These are phyloP conservation scores for Cladosporium sp. DNA, from an alignment of 2,329 filamentous ascomycete genomes.

Conservation along the genomic window DNA sequence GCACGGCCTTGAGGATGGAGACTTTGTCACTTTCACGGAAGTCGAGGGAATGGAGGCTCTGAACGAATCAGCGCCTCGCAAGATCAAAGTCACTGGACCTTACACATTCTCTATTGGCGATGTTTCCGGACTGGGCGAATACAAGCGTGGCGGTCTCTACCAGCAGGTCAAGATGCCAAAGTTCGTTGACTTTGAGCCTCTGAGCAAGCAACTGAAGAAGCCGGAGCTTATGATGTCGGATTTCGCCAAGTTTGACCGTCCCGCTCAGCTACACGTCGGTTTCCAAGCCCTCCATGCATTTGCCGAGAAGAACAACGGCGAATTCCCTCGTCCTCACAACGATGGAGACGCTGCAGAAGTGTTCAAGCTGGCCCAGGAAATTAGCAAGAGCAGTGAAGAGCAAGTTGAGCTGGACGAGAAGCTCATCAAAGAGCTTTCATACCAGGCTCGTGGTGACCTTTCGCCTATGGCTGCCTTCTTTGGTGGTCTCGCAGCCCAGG, in stretches of 20 bases:
- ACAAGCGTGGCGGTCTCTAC: constrained; percentile 83
- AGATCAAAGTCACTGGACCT: constrained; percentile 87
- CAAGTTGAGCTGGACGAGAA: constrained; percentile 87
- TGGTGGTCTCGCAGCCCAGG: constrained; percentile 87
- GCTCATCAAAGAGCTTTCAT: constrained; percentile 86
- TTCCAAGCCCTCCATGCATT: constrained; percentile 91
- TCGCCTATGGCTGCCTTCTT: constrained; percentile 93
- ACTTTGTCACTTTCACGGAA: constrained; percentile 93
- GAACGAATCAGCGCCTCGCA: constrained; percentile 78
- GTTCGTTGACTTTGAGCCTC: constrained; percentile 79
- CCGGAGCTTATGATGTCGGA: constrained; percentile 90
- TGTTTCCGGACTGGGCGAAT: constrained; percentile 79
- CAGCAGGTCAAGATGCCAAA: constrained; percentile 99
- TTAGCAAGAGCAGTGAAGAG: constrained; percentile 63
- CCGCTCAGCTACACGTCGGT: constrained; percentile 84
- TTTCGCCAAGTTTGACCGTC: constrained; percentile 96
- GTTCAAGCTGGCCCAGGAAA: constrained; percentile 67
- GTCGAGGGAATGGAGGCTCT: constrained; percentile 86
- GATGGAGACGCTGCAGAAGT: constrained; percentile 78
- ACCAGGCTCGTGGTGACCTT: constrained; percentile 86
- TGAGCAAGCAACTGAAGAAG: constrained; percentile 73
- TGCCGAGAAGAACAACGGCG: constrained; percentile 63
- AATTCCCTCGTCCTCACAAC: constrained; percentile 77
- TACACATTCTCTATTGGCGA: constrained; percentile 98
- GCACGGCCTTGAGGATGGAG: constrained; percentile 92